A percentile compares a stretch with the other conserved stretches of the same genome.
phyloP scores from a whole-genome alignment of 2,329 filamentous ascomycete genomes.

The Xylariaceae sp. region DNA sequence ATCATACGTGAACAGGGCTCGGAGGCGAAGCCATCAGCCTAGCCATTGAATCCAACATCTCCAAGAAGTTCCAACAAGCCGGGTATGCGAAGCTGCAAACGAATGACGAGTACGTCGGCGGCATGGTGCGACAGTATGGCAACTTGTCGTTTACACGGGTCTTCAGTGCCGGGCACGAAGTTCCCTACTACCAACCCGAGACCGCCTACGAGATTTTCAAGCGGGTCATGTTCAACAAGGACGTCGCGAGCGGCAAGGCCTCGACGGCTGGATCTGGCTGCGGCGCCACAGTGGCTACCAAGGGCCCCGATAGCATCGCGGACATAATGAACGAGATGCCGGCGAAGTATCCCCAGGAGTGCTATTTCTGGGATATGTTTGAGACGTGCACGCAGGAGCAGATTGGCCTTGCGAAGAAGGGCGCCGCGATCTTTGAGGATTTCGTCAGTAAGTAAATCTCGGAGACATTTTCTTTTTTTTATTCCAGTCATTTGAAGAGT shows the following conservation, averaged over 20 bases:
- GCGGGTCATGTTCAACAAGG: slow-evolving; percentile 54
- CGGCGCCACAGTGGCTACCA: neutral
- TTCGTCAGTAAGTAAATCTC: too few species aligned
- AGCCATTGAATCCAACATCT: slow-evolving; percentile 56
- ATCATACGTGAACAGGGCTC: too few species aligned
- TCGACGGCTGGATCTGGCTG: neutral
- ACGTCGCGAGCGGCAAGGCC: slow-evolving; percentile 52
- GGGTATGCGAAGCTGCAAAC: slow-evolving; percentile 68
- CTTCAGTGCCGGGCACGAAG: slow-evolving; percentile 60
- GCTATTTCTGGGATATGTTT: slow-evolving; percentile 10
- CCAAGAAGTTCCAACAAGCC: slow-evolving; percentile 61
- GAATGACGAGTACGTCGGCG: slow-evolving; percentile 59
- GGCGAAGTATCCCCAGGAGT: neutral
- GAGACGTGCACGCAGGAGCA: slow-evolving; percentile 1
- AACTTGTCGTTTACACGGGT: slow-evolving; percentile 65
- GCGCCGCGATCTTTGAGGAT: neutral
- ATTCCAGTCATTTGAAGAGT: too few species aligned
- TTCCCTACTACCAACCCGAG: slow-evolving; percentile 54
- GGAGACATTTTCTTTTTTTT: too few species aligned
- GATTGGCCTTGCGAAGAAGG: neutral
- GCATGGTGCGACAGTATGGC: slow-evolving; percentile 69
- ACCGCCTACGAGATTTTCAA: slow-evolving; percentile 54
- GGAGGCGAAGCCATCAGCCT: slow-evolving; percentile 59
- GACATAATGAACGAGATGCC: neutral
- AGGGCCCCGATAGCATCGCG: neutral